A percentile compares a stretch with the other conserved stretches of the same genome.
Conservation (phyloP, 2,329 filamentous ascomycete genomes). For the Aspergillus felis region DNA sequence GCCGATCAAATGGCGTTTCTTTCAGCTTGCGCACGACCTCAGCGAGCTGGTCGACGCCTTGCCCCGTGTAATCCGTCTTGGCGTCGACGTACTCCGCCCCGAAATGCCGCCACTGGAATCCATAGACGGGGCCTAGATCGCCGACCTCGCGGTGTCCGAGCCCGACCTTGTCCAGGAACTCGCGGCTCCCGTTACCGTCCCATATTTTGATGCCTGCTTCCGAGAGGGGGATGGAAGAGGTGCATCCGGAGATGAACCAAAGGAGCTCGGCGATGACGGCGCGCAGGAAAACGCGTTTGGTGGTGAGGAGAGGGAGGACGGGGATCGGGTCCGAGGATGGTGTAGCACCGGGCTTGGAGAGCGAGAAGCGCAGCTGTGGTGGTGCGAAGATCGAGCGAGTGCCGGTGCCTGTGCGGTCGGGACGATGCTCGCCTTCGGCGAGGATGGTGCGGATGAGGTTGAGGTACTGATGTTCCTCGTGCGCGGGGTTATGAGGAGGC, state of each 20-base stretch:
- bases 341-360: conserved; percentile 55
- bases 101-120: conserved; percentile 98
- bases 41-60: conserved; percentile 90
- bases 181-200: conserved; percentile 93
- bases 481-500: conserved; percentile 37
- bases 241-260: conserved; percentile 88
- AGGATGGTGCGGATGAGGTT: conserved; percentile 84
- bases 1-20: conserved; percentile 77
- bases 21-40: conserved; percentile 85
- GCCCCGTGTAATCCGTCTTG: conserved; percentile 74
- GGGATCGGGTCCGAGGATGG: conserved; percentile 46
- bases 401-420: conserved; percentile 89
- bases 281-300: conserved; percentile 90
- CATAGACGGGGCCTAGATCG: conserved; percentile 92
- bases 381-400: conserved; percentile 89
- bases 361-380: conserved; percentile 76
- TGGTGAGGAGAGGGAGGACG: conserved; percentile 88
- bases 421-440: conserved; percentile 76
- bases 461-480: conserved; percentile 94
- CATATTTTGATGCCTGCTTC: conserved; percentile 89
- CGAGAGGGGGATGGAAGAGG: conserved; percentile 71
- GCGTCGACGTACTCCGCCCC: conserved; percentile 83
- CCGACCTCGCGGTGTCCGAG: conserved; percentile 77
- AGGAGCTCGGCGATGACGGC: conserved; percentile 89
- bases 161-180: conserved; percentile 82